Base-by-base conservation (phyloP, 441 rosid genomes). In the Erodium moschatum region DNA sequence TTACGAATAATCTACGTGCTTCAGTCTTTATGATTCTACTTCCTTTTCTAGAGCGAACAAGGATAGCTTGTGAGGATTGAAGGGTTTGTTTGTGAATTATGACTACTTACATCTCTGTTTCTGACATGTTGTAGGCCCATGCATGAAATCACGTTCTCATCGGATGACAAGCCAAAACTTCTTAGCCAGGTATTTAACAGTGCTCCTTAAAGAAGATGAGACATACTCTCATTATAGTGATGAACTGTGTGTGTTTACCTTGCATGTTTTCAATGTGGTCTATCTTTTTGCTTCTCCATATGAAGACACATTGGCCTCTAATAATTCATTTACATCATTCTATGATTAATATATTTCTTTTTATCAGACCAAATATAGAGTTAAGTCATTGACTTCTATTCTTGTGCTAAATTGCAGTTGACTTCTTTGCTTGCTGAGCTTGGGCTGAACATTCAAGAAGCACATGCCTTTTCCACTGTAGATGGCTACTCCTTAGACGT, bases 371-470 rank as follows among this genome's bases (percentile, higher is more conserved):
- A 40, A 40, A 5, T 40, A 4, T 40, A 10, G 5, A 40, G 12
- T 40, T 10, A 40, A 6, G 46, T 40, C 46, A 2, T 10, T 40
- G 65, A 61, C 76, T 65, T 68, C 74, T 72, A 72, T 48, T 65
- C 35, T 69, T 71, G 63, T 68, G 61, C 64, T 40, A 76, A 76
- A 66, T 69, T 84, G 82, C 84, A 87, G 89, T 75, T 85, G 73
- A 84, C 89, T 61, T 79, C 86, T 60, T 73, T 87, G 69, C 87
- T 87, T 56, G 86, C 88, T 77, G 89, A 85, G 69, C 75, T 84
- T 76, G 92, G 88, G 74, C 89, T 87, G 50, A 87, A 87, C 77
- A 87, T 87, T 79, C 88, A 81, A 75, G 92, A 87, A 78, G 92
- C 92, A 18, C 92, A 87, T 75, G 89, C 81, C n/a, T 87, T 87